These are phyloP conservation scores for Ocimum tenuiflorum DNA, from an alignment of 257 asterid species.

Conservation along the genomic window DNA sequence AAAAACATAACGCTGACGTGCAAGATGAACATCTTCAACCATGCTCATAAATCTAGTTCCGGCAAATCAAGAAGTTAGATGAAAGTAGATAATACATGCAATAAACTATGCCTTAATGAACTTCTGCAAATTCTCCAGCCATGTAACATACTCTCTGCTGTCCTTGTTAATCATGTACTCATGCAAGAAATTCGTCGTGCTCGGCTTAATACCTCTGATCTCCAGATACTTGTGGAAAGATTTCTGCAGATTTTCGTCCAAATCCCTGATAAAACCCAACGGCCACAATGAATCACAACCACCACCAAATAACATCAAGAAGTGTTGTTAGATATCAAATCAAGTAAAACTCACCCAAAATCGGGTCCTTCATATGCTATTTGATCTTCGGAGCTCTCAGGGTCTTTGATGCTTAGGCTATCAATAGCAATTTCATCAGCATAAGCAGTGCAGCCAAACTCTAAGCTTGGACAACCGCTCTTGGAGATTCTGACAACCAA, in stretches of 20 bases:
- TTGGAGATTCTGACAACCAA: constrained; percentile 65
- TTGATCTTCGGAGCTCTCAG: constrained; percentile 48
- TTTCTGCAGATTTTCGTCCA: constrained; percentile 94
- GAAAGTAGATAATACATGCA: neutral
- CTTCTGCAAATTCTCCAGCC: constrained; percentile 71
- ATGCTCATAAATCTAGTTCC: neutral
- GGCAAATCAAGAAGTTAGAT: constrained; percentile 9
- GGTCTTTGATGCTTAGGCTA: constrained; percentile 50
- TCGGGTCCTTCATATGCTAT: constrained; percentile 89
- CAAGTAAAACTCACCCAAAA: constrained; percentile 45
- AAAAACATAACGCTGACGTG: neutral
- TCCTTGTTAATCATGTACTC: constrained; percentile 81
- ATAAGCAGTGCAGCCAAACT: constrained; percentile 64
- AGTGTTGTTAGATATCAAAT: neutral
- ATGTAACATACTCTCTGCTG: constrained; percentile 48
- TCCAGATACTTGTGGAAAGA: constrained; percentile 91
- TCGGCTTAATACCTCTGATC: constrained; percentile 73
- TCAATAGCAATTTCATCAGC: constrained; percentile 67
- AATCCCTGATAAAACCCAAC: constrained; percentile 40
- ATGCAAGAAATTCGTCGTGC: constrained; percentile 73
- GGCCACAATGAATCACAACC: neutral
- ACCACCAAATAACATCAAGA: neutral
- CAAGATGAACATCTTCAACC: neutral
- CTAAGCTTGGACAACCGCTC: constrained; percentile 47
- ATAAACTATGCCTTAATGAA: constrained; percentile 45